Evolutionary conservation across 768 basidiomycete genomes (phyloP).

Genomic region (Chlorophyllum brunneum): DNA sequence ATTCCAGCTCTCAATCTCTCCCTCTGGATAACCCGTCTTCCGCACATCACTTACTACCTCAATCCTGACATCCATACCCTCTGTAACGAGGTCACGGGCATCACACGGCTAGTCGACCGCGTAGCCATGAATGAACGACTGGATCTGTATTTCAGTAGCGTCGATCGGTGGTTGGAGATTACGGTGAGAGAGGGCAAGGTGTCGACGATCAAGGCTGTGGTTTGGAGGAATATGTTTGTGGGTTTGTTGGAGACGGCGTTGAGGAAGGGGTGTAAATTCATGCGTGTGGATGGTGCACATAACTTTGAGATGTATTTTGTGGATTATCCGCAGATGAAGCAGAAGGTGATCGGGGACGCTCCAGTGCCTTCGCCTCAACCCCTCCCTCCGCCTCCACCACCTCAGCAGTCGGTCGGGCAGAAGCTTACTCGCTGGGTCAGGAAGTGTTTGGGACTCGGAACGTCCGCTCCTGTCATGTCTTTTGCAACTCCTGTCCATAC

Average conservation of each 20-base stretch:
- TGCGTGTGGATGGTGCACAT: not conserved
- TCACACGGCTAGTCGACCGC: not conserved
- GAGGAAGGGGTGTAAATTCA: not conserved
- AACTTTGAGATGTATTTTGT: not conserved
- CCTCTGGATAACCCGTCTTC: not conserved
- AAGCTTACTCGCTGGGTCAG: no score
- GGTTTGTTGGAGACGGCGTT: not conserved
- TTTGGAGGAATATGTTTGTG: not conserved
- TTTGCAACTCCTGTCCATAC: no score
- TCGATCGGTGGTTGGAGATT: not conserved
- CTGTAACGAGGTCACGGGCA: not conserved
- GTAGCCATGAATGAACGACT: not conserved
- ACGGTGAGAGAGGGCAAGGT: not conserved
- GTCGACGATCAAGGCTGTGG: not conserved
- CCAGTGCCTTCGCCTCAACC: no score
- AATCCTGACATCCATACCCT: not conserved
- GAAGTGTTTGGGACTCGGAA: no score
- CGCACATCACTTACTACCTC: conserved; percentile 1
- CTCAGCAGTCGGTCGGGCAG: no score
- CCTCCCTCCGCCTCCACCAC: no score
- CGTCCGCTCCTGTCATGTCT: no score
- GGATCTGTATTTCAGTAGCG: conserved; percentile 1
- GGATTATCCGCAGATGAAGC: no score
- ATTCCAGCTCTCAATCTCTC: conserved; percentile 2
- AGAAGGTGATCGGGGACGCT: no score